Evolutionary conservation across 768 basidiomycete species (phyloP), one percentile per base, ranked within the genome.

Genomic region (Auricularia cornea): DNA sequence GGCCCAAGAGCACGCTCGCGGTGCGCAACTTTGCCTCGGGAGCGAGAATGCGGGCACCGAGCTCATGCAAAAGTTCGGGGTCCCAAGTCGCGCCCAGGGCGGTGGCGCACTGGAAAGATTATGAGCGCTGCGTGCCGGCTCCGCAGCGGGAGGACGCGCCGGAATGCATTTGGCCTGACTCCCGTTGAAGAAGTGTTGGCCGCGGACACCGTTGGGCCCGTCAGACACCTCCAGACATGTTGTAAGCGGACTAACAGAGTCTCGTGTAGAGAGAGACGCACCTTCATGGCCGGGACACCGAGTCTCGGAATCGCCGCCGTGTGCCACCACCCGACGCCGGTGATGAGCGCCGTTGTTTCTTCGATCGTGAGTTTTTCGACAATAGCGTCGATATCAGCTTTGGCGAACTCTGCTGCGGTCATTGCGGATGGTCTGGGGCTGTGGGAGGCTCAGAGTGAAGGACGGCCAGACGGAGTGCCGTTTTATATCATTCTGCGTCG

Each of bases 191-290:
- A 90, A 90, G 69, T 86, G 85, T 69, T 86, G 84, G 18, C 89
- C 89, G 66, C 89, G 72, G 60, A 82, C 67, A 73, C 89, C 90
- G 68, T 91, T 92, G 0, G 90, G 89, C 2, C 90, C 90, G 77
- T 90, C 89, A 75, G 85, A 88, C 69, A 89, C 85, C 84, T 86
- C n/a, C n/a, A n/a, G n/a, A n/a, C n/a, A n/a, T n/a, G n/a, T n/a
- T n/a, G n/a, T n/a, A n/a, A n/a, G n/a, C n/a, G n/a, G n/a, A n/a
- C n/a, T n/a, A n/a, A n/a, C n/a, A n/a, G n/a, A n/a, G n/a, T n/a
- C n/a, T n/a, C n/a, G n/a, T n/a, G n/a, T n/a, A n/a, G n/a, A n/a
- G n/a, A n/a, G n/a, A n/a, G n/a, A n/a, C n/a, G n/a, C n/a, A 81
- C 86, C 77, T 90, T 90, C 70, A 91, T 76, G 11, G 86, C 82